These are phyloP conservation scores for Viridothelium virens DNA, from an alignment of 495 filamentous ascomycete genomes.

Conservation along the genomic window DNA sequence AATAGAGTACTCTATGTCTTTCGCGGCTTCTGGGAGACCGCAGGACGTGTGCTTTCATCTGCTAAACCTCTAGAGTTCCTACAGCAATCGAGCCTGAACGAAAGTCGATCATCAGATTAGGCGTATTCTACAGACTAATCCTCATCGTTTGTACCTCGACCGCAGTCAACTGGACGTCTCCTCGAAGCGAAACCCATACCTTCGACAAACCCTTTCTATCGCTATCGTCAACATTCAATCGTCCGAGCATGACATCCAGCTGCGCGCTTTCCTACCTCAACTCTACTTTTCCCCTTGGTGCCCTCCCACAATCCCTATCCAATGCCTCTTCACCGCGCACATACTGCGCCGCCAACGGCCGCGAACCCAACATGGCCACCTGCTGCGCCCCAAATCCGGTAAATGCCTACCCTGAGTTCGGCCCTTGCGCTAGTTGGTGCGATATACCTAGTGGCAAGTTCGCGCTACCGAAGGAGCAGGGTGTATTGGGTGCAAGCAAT, in stretches of 20 bases:
- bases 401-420: neutral
- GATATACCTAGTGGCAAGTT: constrained; percentile 6
- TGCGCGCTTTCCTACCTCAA: neutral
- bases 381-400: constrained; percentile 8
- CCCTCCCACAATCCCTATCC: neutral
- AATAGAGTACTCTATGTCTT: too few relatives aligned
- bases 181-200: neutral
- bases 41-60: too few relatives aligned
- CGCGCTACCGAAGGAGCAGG: neutral
- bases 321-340: neutral
- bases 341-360: constrained; percentile 6
- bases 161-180: neutral
- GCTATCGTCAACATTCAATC: neutral
- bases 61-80: too few relatives aligned
- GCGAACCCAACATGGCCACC: neutral
- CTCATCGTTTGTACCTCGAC: too few relatives aligned
- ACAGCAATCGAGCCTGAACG: too few relatives aligned
- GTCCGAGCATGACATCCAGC: neutral
- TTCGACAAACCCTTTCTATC: neutral
- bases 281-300: neutral
- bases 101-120: too few relatives aligned
- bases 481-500: neutral
- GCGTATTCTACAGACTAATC: too few relatives aligned
- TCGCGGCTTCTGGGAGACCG: too few relatives aligned
- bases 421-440: neutral